phyloP scores from a whole-genome alignment of 495 filamentous ascomycete species.

The Annulohypoxylon bovei region DNA sequence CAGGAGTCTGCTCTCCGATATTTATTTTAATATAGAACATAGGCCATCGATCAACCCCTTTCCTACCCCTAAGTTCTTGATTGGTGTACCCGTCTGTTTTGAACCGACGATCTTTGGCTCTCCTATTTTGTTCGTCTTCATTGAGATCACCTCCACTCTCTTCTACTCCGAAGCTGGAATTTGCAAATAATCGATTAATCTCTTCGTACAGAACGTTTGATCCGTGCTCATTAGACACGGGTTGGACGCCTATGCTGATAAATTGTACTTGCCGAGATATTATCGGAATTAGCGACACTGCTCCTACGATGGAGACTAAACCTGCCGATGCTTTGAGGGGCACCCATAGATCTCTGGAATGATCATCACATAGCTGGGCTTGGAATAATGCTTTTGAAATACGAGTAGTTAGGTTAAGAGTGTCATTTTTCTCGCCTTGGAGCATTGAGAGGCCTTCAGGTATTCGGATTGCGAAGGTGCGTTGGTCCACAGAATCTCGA shows the following conservation, averaged over 20 bases:
- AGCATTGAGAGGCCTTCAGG: slow-evolving; percentile 18
- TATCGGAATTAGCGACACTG: slow-evolving; percentile 74
- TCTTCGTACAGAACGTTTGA: slow-evolving; percentile 79
- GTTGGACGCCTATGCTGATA: slow-evolving; percentile 75
- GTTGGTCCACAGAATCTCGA: slow-evolving; percentile 49
- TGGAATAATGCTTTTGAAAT: slow-evolving; percentile 70
- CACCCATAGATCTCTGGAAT: slow-evolving; percentile 68
- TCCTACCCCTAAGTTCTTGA: slow-evolving; percentile 67
- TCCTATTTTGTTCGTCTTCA: slow-evolving; percentile 48
- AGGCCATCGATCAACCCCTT: slow-evolving; percentile 83
- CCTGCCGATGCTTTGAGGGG: slow-evolving; percentile 70
- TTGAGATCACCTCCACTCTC: slow-evolving; percentile 56
- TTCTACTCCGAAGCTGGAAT: slow-evolving; percentile 78
- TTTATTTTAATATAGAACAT: slow-evolving; percentile 89
- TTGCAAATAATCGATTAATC: slow-evolving; percentile 78
- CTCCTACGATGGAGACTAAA: slow-evolving; percentile 69
- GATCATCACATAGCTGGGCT: slow-evolving; percentile 65
- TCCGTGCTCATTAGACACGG: slow-evolving; percentile 61
- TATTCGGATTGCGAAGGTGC: slow-evolving; percentile 28
- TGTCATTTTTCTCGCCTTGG: slow-evolving; percentile 16
- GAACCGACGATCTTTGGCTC: slow-evolving; percentile 53
- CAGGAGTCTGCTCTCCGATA: slow-evolving; percentile 36
- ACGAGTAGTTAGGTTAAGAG: slow-evolving; percentile 40
- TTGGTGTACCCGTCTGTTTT: slow-evolving; percentile 63
- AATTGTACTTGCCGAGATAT: slow-evolving; percentile 81